Conservation (phyloP, 1,284 basidiomycete species). For the Boletus coffeatus region DNA sequence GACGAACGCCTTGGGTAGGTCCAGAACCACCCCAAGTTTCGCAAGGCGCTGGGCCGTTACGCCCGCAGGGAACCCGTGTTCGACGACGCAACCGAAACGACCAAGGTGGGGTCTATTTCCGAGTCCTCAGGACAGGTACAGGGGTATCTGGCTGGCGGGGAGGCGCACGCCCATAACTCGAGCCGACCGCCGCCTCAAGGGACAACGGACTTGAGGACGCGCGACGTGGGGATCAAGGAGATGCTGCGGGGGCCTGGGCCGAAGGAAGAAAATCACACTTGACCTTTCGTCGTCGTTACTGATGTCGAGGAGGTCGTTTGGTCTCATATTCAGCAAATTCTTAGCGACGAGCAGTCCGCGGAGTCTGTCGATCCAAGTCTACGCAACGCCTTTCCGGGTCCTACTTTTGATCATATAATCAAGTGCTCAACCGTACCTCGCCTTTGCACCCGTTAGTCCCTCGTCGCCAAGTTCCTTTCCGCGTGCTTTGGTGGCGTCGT, state of each 20-base stretch:
- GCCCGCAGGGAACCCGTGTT: constrained; percentile 40
- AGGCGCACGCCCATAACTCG: constrained; percentile 52
- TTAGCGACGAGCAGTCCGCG: too few relatives aligned
- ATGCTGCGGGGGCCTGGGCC: constrained; percentile 62
- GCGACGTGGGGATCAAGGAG: constrained; percentile 62
- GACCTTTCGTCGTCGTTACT: too few relatives aligned
- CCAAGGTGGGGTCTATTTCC: not conserved
- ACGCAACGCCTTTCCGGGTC: too few relatives aligned
- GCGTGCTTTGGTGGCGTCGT: constrained; percentile 80
- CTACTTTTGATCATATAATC: too few relatives aligned
- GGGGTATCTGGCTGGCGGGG: constrained; percentile 49
- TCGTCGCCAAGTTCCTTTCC: constrained; percentile 70
- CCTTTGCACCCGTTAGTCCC: constrained; percentile 26
- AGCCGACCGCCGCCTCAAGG: constrained; percentile 42
- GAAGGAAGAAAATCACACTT: constrained; percentile 25
- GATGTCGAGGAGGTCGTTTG: too few relatives aligned
- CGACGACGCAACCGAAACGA: constrained; percentile 11
- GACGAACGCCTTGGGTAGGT: constrained; percentile 49
- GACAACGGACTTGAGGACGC: constrained; percentile 37
- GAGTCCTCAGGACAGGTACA: constrained; percentile 10
- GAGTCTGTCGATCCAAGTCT: too few relatives aligned
- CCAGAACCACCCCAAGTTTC: constrained; percentile 41
- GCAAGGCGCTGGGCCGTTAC: constrained; percentile 45
- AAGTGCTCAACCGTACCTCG: too few relatives aligned
- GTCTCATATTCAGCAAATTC: too few relatives aligned